Conservation (phyloP, 352 stramenopile species). For the Globisporangium alternatum region DNA sequence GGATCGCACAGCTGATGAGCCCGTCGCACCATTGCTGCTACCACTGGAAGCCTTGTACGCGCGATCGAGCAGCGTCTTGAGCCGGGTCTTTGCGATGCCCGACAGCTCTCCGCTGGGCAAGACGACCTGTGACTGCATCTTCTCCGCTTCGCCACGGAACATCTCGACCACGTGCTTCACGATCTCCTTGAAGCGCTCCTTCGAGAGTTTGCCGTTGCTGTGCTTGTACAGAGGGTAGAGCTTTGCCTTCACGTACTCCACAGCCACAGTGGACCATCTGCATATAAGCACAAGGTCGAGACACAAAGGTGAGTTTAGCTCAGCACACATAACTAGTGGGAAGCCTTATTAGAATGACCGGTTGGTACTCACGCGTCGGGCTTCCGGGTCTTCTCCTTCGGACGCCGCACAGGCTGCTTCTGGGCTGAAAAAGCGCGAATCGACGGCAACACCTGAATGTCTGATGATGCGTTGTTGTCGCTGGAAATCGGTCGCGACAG, state of each 20-base stretch:
- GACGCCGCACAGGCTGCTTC: conserved; percentile 26
- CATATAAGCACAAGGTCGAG: neutral
- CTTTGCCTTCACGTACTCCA: conserved; percentile 81
- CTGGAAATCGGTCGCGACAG: conserved; percentile 13
- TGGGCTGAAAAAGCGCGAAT: conserved; percentile 45
- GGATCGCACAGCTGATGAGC: conserved; percentile 6
- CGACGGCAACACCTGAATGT: conserved; percentile 25
- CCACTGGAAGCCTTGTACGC: conserved; percentile 48
- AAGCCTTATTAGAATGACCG: neutral
- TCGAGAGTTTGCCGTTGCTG: conserved; percentile 49
- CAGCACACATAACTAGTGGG: conserved; percentile 1
- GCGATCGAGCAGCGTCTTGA: conserved; percentile 73
- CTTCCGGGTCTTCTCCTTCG: conserved; percentile 42
- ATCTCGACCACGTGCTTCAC: conserved; percentile 62
- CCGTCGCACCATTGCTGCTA: neutral
- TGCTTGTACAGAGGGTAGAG: conserved; percentile 80
- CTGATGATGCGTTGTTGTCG: conserved; percentile 6
- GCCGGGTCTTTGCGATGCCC: conserved; percentile 55
- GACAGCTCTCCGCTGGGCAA: conserved; percentile 40
- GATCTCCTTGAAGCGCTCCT: conserved; percentile 78
- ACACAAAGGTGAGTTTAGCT: conserved; percentile 5
- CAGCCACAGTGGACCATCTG: conserved; percentile 41
- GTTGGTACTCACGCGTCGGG: conserved; percentile 36
- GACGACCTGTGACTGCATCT: conserved; percentile 59
- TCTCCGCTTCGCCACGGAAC: conserved; percentile 55